A percentile compares a stretch with the other conserved stretches of the same genome.
Evolutionary conservation across 257 asterid species (phyloP).

Genomic region (Jasminum sambac): DNA sequence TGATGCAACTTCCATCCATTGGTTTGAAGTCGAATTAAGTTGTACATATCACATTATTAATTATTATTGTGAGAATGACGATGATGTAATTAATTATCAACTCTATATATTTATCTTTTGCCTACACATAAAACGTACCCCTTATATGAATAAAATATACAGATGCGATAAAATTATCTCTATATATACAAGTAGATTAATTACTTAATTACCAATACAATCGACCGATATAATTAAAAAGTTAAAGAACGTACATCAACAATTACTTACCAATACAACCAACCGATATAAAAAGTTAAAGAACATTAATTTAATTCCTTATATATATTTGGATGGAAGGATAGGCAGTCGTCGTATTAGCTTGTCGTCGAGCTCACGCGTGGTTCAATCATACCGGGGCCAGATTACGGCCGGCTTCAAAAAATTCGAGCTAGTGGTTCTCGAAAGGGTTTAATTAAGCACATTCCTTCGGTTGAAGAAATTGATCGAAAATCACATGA

Average conservation of each 20-base stretch:
- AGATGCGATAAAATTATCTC: too few relatives aligned
- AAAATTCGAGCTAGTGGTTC: constrained; percentile 56
- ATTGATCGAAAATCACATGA: constrained; percentile 25
- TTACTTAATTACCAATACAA: too few relatives aligned
- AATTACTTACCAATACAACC: too few relatives aligned
- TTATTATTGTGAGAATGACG: constrained; percentile 57
- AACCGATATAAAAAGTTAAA: too few relatives aligned
- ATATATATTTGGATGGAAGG: constrained; percentile 1
- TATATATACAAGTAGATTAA: too few relatives aligned
- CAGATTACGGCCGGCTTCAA: constrained; percentile 53
- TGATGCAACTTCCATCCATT: constrained; percentile 51
- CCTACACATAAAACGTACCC: not conserved
- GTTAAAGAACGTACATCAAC: too few relatives aligned
- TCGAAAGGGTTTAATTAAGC: constrained; percentile 48
- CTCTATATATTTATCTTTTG: not conserved
- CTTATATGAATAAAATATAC: too few relatives aligned
- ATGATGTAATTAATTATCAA: constrained; percentile 46
- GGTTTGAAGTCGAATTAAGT: constrained; percentile 70
- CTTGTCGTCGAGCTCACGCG: constrained; percentile 54
- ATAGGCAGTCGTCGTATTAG: constrained; percentile 58
- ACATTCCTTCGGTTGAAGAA: constrained; percentile 13
- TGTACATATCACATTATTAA: constrained; percentile 65
- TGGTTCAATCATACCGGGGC: constrained; percentile 63
- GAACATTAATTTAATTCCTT: not conserved
- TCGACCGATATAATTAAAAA: too few relatives aligned